Percentiles rank a stretch among this genome's conserved stretches.
phyloP scores from a whole-genome alignment of 352 stramenopile species.

The Pythium dissimile region DNA sequence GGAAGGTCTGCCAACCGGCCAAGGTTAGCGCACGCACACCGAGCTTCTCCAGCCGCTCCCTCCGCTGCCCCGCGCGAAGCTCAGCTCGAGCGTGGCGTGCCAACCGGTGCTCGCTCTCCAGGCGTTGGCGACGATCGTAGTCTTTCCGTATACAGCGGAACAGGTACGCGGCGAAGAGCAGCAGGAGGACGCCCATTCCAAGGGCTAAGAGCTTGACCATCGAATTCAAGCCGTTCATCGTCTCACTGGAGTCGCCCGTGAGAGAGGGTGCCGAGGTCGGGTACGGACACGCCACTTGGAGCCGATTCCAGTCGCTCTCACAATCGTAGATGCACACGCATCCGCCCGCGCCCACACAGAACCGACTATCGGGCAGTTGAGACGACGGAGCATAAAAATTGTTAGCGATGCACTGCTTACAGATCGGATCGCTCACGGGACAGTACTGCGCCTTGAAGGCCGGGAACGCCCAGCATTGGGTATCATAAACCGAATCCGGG shows the following conservation, averaged over 20 bases:
- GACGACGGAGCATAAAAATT: constrained; percentile 10
- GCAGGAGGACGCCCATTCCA: constrained; percentile 7
- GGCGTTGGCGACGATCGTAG: constrained; percentile 5
- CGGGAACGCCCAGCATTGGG: constrained; percentile 11
- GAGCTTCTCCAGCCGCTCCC: background rate
- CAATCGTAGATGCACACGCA: constrained; percentile 19
- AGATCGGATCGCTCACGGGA: constrained; percentile 9
- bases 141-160: constrained; percentile 17
- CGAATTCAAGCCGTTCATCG: background rate
- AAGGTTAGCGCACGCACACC: constrained; percentile 12
- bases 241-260: background rate
- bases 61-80: background rate
- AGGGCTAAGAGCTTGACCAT: constrained; percentile 15
- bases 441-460: constrained; percentile 14
- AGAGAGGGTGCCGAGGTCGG: background rate
- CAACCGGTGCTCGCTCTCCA: background rate
- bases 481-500: background rate
- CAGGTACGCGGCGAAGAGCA: constrained; percentile 13
- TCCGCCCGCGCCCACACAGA: constrained; percentile 9
- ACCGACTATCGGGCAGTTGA: constrained; percentile 11
- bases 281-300: background rate
- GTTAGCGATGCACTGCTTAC: constrained; percentile 7
- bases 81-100: background rate
- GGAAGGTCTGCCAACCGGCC: constrained; percentile 13
- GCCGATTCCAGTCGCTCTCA: background rate